Percentiles rank a stretch among this genome's conserved stretches.
Conservation (phyloP, 192 early-diverging fungal species). For the Coemansia sp. region DNA sequence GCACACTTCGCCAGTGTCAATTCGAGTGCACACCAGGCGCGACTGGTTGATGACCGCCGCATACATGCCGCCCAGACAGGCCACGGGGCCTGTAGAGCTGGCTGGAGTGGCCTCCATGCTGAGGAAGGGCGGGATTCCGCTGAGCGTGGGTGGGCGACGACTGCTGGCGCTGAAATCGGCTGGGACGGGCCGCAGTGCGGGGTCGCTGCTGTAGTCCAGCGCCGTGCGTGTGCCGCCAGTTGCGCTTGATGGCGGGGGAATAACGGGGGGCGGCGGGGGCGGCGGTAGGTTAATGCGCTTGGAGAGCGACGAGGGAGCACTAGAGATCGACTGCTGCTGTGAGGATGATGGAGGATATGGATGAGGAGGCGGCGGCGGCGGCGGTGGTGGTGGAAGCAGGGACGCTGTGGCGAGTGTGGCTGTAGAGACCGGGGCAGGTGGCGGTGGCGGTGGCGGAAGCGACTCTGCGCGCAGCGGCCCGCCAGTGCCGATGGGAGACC, state of each 20-base stretch:
- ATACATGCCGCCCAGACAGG: conserved; percentile 35
- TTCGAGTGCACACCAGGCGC: conserved; percentile 43
- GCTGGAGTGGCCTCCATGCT: conserved; percentile 16
- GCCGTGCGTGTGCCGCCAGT: conserved; percentile 21
- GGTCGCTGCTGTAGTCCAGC: conserved; percentile 28
- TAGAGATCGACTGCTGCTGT: conserved; percentile 1
- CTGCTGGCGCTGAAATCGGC: conserved; percentile 21
- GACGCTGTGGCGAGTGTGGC: conserved; percentile 5
- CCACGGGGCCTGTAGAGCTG: conserved; percentile 5
- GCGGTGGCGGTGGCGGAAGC: conserved; percentile 27
- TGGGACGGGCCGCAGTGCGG: conserved; percentile 23
- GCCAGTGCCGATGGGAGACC: background rate
- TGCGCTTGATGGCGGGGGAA: background rate
- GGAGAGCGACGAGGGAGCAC: no score
- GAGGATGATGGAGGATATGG: conserved; percentile 13
- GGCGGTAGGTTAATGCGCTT: no score
- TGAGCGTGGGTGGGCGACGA: conserved; percentile 33
- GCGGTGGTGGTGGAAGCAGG: conserved; percentile 7
- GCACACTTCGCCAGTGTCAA: conserved; percentile 44
- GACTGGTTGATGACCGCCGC: conserved; percentile 34
- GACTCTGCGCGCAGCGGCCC: background rate
- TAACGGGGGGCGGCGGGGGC: conserved; percentile 8
- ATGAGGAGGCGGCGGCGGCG: conserved; percentile 13
- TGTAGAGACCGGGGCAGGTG: conserved; percentile 10
- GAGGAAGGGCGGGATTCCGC: conserved; percentile 38